A percentile compares a stretch with the other conserved stretches of the same genome.
These are phyloP conservation scores for Pestalotiopsis sp. DNA, from an alignment of 2,329 filamentous ascomycete genomes.

Conservation along the genomic window DNA sequence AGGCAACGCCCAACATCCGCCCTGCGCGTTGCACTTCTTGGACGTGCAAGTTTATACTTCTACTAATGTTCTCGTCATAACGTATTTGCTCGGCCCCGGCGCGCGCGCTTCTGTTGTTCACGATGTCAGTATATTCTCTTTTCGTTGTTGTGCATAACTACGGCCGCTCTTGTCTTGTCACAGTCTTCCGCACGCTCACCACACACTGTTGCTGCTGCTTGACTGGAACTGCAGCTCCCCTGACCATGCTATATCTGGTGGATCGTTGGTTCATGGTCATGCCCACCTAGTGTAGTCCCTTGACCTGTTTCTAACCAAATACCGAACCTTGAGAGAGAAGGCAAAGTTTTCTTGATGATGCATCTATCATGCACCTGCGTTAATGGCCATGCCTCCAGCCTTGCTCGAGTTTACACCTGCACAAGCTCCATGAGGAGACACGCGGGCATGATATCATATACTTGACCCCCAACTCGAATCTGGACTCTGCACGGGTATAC, in stretches of 20 bases:
- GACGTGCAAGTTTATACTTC: not conserved
- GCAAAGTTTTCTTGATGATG: not conserved
- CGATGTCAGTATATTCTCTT: not conserved
- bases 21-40: not conserved
- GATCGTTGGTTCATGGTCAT: not conserved
- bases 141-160: not conserved
- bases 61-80: not conserved
- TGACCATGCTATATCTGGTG: not conserved
- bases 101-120: not conserved
- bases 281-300: not conserved
- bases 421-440: not conserved
- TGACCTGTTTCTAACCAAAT: not conserved
- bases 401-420: not conserved
- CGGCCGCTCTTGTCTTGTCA: not conserved
- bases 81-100: too few species aligned
- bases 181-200: not conserved
- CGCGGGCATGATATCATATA: not conserved
- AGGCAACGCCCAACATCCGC: not conserved
- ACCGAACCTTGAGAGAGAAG: constrained; percentile 1
- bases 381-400: not conserved
- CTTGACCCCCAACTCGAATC: not conserved
- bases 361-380: not conserved
- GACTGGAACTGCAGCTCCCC: not conserved
- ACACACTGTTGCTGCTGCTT: not conserved
- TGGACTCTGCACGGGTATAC: not conserved